These are phyloP conservation scores for Xylaria longipes DNA, from an alignment of 495 filamentous ascomycete species.

Conservation along the genomic window DNA sequence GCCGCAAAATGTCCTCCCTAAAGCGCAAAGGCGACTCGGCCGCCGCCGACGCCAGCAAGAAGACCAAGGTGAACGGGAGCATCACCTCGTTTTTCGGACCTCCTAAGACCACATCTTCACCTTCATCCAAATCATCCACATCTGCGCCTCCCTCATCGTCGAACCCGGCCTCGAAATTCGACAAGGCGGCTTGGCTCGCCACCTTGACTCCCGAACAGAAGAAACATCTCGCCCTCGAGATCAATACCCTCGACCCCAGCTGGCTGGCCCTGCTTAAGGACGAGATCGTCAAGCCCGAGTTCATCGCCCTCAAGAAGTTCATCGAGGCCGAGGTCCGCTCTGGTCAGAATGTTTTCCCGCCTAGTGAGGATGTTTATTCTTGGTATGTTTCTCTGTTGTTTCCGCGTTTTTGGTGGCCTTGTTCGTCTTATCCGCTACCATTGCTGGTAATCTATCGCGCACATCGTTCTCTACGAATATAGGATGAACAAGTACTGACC, in stretches of 20 bases:
- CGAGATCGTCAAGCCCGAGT: constrained; percentile 76
- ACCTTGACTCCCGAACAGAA: constrained; percentile 82
- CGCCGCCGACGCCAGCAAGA: constrained; percentile 63
- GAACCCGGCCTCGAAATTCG: constrained; percentile 64
- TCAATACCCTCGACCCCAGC: constrained; percentile 86
- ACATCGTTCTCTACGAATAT: not conserved
- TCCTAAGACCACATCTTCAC: constrained; percentile 38
- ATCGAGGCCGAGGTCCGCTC: constrained; percentile 76
- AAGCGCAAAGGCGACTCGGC: constrained; percentile 72
- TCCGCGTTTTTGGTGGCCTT: not conserved
- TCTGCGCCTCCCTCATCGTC: constrained; percentile 23
- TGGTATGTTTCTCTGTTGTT: constrained; percentile 65
- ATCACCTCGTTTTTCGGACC: constrained; percentile 62
- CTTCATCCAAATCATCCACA: constrained; percentile 22
- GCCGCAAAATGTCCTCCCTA: constrained; percentile 51
- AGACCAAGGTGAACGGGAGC: constrained; percentile 68
- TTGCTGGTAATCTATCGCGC: not conserved
- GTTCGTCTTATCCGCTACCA: not conserved
- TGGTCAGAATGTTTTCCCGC: constrained; percentile 82
- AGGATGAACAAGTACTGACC: not conserved
- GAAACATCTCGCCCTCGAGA: constrained; percentile 82
- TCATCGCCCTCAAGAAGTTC: constrained; percentile 87
- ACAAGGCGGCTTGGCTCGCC: constrained; percentile 86
- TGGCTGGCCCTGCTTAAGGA: constrained; percentile 90
- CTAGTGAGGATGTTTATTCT: constrained; percentile 86